These are phyloP conservation scores for Vitis hybrid DNA, from an alignment of 177 flowering plant species.

Conservation along the genomic window DNA sequence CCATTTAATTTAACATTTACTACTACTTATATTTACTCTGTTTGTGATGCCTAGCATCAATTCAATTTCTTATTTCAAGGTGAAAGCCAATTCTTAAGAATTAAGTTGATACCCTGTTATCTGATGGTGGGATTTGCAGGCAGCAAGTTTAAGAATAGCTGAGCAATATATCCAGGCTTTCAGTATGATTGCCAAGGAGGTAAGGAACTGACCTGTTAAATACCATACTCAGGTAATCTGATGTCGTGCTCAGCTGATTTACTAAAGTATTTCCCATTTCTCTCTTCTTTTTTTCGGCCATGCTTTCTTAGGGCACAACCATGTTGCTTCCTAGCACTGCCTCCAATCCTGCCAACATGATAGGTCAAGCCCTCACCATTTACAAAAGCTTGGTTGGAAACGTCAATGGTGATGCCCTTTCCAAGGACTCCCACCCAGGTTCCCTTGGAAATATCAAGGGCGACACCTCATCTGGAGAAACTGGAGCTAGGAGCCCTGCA, in stretches of 20 bases:
- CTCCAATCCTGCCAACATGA: conserved; percentile 64
- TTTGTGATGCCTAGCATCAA: no score
- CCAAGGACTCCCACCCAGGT: conserved; percentile 16
- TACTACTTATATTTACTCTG: no score
- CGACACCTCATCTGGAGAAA: conserved; percentile 15
- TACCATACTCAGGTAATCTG: background rate
- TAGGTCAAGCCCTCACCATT: conserved; percentile 64
- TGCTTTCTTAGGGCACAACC: conserved; percentile 63
- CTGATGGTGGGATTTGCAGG: conserved; percentile 43
- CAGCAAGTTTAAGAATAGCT: conserved; percentile 86
- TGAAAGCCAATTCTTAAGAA: background rate
- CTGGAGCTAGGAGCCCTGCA: conserved; percentile 3
- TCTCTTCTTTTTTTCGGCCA: background rate
- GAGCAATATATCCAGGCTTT: conserved; percentile 90
- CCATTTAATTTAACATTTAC: no score
- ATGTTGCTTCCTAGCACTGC: conserved; percentile 73
- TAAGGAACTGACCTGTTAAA: conserved; percentile 17
- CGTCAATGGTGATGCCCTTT: conserved; percentile 12
- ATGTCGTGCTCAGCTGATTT: background rate
- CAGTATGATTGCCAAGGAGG: conserved; percentile 80
- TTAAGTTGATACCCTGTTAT: background rate
- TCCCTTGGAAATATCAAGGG: conserved; percentile 8
- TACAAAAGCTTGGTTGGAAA: conserved; percentile 65
- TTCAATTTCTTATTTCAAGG: no score
- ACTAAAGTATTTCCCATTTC: background rate